A percentile compares a stretch with the other conserved stretches of the same genome.
Conservation (phyloP, 352 stramenopile genomes). For the Ochromonadaceae sp. region DNA sequence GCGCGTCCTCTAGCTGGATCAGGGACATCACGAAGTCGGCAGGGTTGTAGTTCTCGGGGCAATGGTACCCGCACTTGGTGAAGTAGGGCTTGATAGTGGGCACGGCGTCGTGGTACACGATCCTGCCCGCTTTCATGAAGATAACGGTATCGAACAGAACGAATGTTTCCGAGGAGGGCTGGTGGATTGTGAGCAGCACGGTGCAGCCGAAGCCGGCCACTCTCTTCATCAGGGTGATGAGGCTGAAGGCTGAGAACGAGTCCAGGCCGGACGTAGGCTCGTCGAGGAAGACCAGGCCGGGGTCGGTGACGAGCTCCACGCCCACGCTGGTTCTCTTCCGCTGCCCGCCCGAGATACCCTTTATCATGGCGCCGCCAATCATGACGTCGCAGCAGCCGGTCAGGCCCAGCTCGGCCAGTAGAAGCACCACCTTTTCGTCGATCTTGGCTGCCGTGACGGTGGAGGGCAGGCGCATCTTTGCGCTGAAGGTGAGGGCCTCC, state of each 20-base stretch:
- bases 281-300: slow-evolving; percentile 62
- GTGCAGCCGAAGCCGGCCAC: slow-evolving; percentile 50
- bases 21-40: too few species aligned
- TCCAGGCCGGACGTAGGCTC: slow-evolving; percentile 64
- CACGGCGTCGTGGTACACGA: background rate
- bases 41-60: slow-evolving; percentile 40
- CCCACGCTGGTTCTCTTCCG: slow-evolving; percentile 70
- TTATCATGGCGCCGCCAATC: slow-evolving; percentile 33
- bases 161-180: slow-evolving; percentile 66
- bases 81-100: slow-evolving; percentile 36
- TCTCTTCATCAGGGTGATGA: slow-evolving; percentile 67
- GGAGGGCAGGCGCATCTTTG: slow-evolving; percentile 46
- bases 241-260: slow-evolving; percentile 53
- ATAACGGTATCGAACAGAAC: slow-evolving; percentile 35
- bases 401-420: slow-evolving; percentile 26
- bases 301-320: slow-evolving; percentile 61
- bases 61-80: slow-evolving; percentile 25
- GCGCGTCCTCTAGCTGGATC: too few species aligned
- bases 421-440: slow-evolving; percentile 28
- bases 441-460: slow-evolving; percentile 27
- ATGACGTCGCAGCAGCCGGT: slow-evolving; percentile 20
- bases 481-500: slow-evolving; percentile 70
- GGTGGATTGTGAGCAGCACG: slow-evolving; percentile 76
- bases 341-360: slow-evolving; percentile 79
- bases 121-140: background rate